phyloP scores from a whole-genome alignment of 108 stramenopile genomes.

The Cyclostephanos tholiformis region DNA sequence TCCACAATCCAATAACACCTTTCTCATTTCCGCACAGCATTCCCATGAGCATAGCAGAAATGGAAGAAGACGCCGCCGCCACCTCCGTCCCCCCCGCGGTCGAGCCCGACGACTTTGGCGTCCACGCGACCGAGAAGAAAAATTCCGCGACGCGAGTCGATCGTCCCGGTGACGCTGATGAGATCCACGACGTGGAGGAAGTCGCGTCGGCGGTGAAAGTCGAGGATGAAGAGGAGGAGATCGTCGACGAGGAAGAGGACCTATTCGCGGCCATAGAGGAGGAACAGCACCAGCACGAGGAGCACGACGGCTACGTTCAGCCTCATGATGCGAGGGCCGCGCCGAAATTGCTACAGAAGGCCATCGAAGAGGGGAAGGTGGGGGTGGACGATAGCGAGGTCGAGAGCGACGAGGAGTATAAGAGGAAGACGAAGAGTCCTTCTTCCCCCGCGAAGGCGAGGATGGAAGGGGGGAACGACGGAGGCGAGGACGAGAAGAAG shows the following conservation, averaged over 20 bases:
- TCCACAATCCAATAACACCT: too few species aligned
- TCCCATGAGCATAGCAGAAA: constrained; percentile 1
- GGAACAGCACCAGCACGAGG: constrained; percentile 14
- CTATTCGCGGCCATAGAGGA: constrained; percentile 54
- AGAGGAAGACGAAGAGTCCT: background rate
- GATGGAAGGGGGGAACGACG: background rate
- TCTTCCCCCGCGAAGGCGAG: constrained; percentile 1
- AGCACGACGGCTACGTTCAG: constrained; percentile 44
- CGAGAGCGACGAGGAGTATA: constrained; percentile 49
- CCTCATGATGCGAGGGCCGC: constrained; percentile 67
- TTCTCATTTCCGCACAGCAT: background rate
- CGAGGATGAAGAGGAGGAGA: constrained; percentile 23
- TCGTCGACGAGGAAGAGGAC: constrained; percentile 66
- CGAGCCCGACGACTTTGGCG: background rate
- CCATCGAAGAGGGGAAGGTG: constrained; percentile 70
- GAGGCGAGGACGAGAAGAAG: background rate
- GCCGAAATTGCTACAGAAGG: constrained; percentile 71
- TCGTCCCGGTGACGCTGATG: too few species aligned
- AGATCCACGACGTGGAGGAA: too few species aligned
- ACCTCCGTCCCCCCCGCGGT: background rate
- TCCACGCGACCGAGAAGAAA: background rate
- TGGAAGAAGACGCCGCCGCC: background rate
- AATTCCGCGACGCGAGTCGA: background rate
- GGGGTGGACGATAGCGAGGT: constrained; percentile 68
- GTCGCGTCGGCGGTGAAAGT: background rate